A percentile compares a stretch with the other conserved stretches of the same genome.
Conservation (phyloP, 2,329 filamentous ascomycete genomes). For the Elsinoe perseae region DNA sequence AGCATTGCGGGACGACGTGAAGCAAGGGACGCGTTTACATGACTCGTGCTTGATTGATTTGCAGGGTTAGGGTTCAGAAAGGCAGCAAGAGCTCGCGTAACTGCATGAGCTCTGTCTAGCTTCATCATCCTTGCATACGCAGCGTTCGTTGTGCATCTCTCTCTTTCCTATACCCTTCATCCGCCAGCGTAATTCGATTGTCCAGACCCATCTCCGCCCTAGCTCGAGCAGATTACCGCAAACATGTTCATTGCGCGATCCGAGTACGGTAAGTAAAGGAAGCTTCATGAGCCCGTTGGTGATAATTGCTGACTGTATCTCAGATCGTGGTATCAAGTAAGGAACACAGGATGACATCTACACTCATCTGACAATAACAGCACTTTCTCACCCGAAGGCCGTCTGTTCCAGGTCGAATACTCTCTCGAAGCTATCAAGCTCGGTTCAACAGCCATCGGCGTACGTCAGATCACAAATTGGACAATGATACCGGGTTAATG, state of each 20-base stretch:
- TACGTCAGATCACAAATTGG: slow-evolving; percentile 33
- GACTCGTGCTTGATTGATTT: background rate
- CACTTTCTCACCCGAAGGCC: slow-evolving; percentile 99
- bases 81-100: slow-evolving; percentile 14
- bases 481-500: slow-evolving; percentile 2
- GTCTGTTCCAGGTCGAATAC: slow-evolving; percentile 99
- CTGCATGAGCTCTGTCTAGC: background rate
- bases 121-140: background rate
- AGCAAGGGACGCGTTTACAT: slow-evolving; percentile 7
- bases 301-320: slow-evolving; percentile 16
- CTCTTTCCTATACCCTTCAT: background rate
- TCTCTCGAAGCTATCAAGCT: slow-evolving; percentile 99
- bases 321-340: slow-evolving; percentile 97
- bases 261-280: slow-evolving; percentile 78
- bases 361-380: slow-evolving; percentile 39
- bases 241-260: slow-evolving; percentile 99
- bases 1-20: slow-evolving; percentile 1
- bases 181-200: background rate
- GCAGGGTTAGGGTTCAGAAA: slow-evolving; percentile 3
- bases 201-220: background rate
- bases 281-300: slow-evolving; percentile 19
- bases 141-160: background rate
- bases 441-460: slow-evolving; percentile 94
- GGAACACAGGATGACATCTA: slow-evolving; percentile 53
- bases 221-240: slow-evolving; percentile 30